Conservation (phyloP, 345 rosid species). For the Bruguiera parviflora region DNA sequence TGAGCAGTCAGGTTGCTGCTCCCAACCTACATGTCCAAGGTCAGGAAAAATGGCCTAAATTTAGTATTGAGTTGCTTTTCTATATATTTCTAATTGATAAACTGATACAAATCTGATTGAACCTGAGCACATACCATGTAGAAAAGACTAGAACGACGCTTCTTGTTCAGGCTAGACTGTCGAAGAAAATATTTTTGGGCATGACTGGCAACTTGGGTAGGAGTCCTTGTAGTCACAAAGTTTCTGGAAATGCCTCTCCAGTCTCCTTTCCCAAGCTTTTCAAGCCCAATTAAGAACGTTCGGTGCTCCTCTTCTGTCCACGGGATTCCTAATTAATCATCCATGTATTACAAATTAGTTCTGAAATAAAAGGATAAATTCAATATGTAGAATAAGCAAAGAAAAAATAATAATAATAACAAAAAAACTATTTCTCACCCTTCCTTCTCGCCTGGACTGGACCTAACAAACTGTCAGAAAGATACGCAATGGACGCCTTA, state of each 20-base stretch:
- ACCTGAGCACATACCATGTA: conserved; percentile 39
- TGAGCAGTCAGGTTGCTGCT: background rate
- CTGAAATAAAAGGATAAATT: background rate
- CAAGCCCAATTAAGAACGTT: conserved; percentile 47
- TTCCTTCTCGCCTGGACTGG: conserved; percentile 42
- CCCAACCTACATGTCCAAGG: conserved; percentile 24
- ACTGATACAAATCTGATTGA: background rate
- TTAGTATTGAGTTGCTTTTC: background rate
- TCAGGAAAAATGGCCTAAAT: background rate
- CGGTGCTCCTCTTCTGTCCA: conserved; percentile 75
- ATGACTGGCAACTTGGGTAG: conserved; percentile 75
- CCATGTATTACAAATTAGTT: background rate
- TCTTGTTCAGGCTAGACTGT: conserved; percentile 40
- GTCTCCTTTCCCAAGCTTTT: conserved; percentile 65
- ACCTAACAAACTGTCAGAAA: conserved; percentile 39
- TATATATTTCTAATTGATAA: too few relatives aligned
- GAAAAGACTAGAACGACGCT: conserved; percentile 64
- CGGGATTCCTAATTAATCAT: conserved; percentile 43
- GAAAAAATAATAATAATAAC: too few relatives aligned
- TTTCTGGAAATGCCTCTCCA: conserved; percentile 70
- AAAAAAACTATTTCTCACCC: conserved; percentile 26
- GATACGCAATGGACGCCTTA: conserved; percentile 33
- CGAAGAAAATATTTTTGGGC: conserved; percentile 73
- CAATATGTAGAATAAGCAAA: background rate
- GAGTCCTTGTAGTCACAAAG: conserved; percentile 60